Evolutionary conservation across 2,329 filamentous ascomycete genomes (phyloP).

Genomic region (Fusarium chlamydosporum): DNA sequence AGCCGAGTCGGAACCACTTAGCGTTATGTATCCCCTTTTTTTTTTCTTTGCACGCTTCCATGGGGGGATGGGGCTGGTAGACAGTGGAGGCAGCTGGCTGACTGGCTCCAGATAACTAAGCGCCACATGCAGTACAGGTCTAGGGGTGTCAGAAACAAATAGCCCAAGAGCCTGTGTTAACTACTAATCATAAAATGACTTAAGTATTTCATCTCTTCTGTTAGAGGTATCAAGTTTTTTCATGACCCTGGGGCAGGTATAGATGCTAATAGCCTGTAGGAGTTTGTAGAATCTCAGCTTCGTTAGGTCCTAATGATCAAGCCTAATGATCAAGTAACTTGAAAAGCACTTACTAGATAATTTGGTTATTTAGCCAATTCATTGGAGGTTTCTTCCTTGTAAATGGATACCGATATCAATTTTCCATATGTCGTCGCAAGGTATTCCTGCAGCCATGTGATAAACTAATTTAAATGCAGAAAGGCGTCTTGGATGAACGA

Average conservation of each 20-base stretch:
- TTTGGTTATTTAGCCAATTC: no score
- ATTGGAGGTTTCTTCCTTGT: no score
- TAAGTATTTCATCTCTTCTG: no score
- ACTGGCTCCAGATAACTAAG: constrained; percentile 22
- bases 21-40: constrained; percentile 45
- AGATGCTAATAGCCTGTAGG: not conserved
- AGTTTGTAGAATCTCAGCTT: constrained; percentile 32
- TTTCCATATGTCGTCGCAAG: constrained; percentile 24
- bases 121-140: constrained; percentile 25
- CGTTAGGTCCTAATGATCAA: constrained; percentile 19
- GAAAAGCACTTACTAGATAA: not conserved
- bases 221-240: no score
- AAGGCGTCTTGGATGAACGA: no score
- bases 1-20: constrained; percentile 47
- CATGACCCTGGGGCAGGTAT: no score
- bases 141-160: no score
- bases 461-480: no score
- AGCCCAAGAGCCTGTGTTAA: no score
- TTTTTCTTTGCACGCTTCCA: constrained; percentile 16
- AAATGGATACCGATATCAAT: no score
- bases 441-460: constrained; percentile 20
- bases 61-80: constrained; percentile 1
- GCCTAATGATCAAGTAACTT: constrained; percentile 17
- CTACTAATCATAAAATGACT: no score
- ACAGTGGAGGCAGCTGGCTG: constrained; percentile 8